Evolutionary conservation across 2,329 filamentous ascomycete genomes (phyloP).

Genomic region (Penicillium sp.): DNA sequence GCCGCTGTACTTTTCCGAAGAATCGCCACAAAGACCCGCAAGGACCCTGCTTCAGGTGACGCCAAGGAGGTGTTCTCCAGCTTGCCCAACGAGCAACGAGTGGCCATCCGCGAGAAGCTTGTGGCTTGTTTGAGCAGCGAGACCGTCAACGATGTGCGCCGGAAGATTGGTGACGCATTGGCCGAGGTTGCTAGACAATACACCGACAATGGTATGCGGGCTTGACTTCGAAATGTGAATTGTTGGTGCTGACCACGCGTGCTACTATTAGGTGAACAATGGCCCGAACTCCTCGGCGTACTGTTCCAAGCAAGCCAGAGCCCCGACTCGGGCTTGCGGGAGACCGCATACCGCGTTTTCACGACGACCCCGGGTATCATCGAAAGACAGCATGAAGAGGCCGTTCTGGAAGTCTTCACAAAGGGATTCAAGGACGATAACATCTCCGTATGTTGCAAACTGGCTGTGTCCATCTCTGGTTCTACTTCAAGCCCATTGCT

Average conservation of each 20-base stretch:
- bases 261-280: slow-evolving; percentile 66
- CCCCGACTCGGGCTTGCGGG: slow-evolving; percentile 76
- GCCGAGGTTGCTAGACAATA: slow-evolving; percentile 95
- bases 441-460: slow-evolving; percentile 61
- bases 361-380: slow-evolving; percentile 93
- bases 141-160: slow-evolving; percentile 71
- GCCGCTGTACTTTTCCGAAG: slow-evolving; percentile 91
- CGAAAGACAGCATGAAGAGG: slow-evolving; percentile 89
- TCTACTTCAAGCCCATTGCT: background rate
- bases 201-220: slow-evolving; percentile 76
- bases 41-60: slow-evolving; percentile 66
- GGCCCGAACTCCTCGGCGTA: slow-evolving; percentile 83
- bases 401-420: slow-evolving; percentile 84
- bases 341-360: slow-evolving; percentile 93
- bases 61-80: slow-evolving; percentile 84
- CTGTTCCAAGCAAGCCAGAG: slow-evolving; percentile 92
- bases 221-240: background rate
- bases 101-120: slow-evolving; percentile 79
- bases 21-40: slow-evolving; percentile 85
- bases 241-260: slow-evolving; percentile 9
- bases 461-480: background rate
- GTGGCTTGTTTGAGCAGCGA: slow-evolving; percentile 76
- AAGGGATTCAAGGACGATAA: slow-evolving; percentile 90
- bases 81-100: slow-evolving; percentile 70
- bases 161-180: slow-evolving; percentile 97